Evolutionary conservation across 768 basidiomycete species (phyloP), one percentile per base, ranked within the genome.

Genomic region (Pholiota conissans): DNA sequence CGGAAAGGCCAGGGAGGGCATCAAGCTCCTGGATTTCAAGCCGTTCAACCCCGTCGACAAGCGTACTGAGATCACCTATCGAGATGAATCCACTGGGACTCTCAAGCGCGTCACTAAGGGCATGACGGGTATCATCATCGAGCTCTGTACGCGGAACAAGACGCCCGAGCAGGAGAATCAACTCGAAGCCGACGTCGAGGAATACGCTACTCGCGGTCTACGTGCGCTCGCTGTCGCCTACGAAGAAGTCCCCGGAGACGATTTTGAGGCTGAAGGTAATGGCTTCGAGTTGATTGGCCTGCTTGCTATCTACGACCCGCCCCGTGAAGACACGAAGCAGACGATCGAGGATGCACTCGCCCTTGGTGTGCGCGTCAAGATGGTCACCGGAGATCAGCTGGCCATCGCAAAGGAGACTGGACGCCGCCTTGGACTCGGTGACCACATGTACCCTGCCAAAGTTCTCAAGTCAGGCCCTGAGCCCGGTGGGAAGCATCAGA

Each of bases 351-450:
- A 98, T 73, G 96, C 96, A 50, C 82, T 95, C 56, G 88, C 89
- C 55, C 91, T 98, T 71, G 96, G 96, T 74, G 95, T 98, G 70
- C 91, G 89, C 73, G 96, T 98, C 72, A 98, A 98, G 87, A 98
- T 98, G 96, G 96, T 98, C 60, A 98, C 96, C 28, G 96, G 96
- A 82, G 96, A 98, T 72, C 96, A 98, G 79, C 91, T 98, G 68
- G 96, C 96, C 65, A 98, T 98, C 66, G 96, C 96, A 51, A 98
- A 98, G 84, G 96, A 98, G 74, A 98, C 96, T 58, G 96, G 96
- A 61, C 91, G 96, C 75, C 93, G 96, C 79, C 92, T 98, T 50
- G 95, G 96, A 63, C 80, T 98, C 57, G 96, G 96, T 71, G 96
- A 98, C 73, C 95, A 98, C 81, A 98, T 98, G 96, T 98, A 98